Base-by-base conservation (phyloP, 768 basidiomycete species). In the Nidularia pulvinata region DNA sequence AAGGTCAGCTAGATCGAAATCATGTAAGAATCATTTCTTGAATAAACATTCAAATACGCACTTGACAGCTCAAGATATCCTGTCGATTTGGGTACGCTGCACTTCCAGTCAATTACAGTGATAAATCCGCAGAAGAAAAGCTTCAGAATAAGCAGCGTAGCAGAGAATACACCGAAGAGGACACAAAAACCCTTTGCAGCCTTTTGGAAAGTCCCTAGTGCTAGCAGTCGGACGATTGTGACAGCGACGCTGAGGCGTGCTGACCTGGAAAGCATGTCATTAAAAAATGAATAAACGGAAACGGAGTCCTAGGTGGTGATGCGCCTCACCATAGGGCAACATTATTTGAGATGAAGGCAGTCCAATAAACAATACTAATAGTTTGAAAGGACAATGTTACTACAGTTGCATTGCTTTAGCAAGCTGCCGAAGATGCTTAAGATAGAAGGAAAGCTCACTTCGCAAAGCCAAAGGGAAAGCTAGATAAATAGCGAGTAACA, bases 191-290 rank as follows among this genome's bases (percentile, higher is more conserved):
- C 42, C 16, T 25, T 46, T 30, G 48, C 19, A 11, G 3, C 9
- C 44, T 45, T 33, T 10, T 55, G 47, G 25, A 50, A 34, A 13
- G 11, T n/a, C 16, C 57, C 51, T 49, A 36, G 34, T 7, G 42
- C 25, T 13, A 56, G 16, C 10, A 59, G 47, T 22, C 57, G 36
- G 25, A 56, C 49, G 36, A 59, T 50, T n/a, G 57, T 59, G 16
- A 56, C 57, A 22, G 51, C 46, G 9, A 59, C 55, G 11, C 53
- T 53, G 13, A 59, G 22, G 33, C 55, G 37, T 3, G 57, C 44
- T 2, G 55, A 39, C 55, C 57, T 58, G 19, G 9, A n/a, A 16
- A 5, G 22, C 33, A 39, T 16, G 10, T 39, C 10, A 39, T 10
- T 39, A 39, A 10, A 16, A 39, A 10, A 39, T 39, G 37, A 10